Conservation (phyloP, 768 basidiomycete species). For the Termitomyces sp. region DNA sequence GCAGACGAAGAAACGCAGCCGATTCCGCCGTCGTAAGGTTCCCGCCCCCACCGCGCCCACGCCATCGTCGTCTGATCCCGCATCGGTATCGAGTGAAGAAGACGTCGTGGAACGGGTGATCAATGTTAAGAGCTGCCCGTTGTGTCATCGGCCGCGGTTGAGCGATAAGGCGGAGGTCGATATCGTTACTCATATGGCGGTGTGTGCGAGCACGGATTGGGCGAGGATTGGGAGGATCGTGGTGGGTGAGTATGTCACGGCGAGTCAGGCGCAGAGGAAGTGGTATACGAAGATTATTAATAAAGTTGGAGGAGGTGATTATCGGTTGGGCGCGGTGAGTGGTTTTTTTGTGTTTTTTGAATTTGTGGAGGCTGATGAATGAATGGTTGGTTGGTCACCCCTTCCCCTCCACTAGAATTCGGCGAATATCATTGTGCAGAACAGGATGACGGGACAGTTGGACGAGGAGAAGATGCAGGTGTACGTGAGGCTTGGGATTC, state of each 20-base stretch:
- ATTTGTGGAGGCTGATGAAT: neutral
- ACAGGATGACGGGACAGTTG: constrained; percentile 84
- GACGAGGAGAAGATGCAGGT: constrained; percentile 98
- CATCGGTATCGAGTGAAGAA: constrained; percentile 2
- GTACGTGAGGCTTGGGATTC: constrained; percentile 90
- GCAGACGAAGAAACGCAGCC: constrained; percentile 13
- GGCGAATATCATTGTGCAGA: constrained; percentile 97
- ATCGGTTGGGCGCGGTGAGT: constrained; percentile 85
- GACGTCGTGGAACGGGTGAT: constrained; percentile 78
- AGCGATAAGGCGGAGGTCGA: constrained; percentile 88
- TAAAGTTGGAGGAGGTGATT: constrained; percentile 84
- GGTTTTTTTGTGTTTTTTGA: constrained; percentile 8
- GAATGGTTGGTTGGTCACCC: neutral
- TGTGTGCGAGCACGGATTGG: constrained; percentile 95
- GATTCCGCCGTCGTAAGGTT: constrained; percentile 13
- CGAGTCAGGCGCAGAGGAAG: constrained; percentile 93
- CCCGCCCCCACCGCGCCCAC: constrained; percentile 9
- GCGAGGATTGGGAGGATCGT: constrained; percentile 83
- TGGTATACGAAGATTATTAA: constrained; percentile 91
- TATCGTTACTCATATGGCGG: constrained; percentile 94
- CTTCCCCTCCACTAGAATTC: constrained; percentile 59
- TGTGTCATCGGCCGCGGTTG: constrained; percentile 87
- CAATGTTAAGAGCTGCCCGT: constrained; percentile 91
- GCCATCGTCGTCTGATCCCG: neutral
- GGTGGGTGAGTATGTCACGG: constrained; percentile 92